These are phyloP conservation scores for Coniferiporia sulphurascens DNA, from an alignment of 1,284 basidiomycete genomes.

Conservation along the genomic window DNA sequence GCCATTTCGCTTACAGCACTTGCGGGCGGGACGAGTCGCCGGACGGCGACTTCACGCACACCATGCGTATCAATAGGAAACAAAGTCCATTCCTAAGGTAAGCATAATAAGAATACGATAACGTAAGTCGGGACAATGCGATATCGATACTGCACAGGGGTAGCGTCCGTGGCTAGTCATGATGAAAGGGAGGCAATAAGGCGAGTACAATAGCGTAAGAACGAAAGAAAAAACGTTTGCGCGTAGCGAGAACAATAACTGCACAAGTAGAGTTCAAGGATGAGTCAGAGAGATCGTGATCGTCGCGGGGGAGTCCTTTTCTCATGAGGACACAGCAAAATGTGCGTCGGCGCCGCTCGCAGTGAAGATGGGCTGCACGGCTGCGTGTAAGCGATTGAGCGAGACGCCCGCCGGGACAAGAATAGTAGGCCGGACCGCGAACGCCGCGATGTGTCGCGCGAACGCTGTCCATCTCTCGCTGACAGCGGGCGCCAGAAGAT, in stretches of 20 bases:
- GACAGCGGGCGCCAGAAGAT: background rate
- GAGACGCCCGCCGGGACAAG: conserved; percentile 4
- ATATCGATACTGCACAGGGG: too few relatives aligned
- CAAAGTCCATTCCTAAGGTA: too few relatives aligned
- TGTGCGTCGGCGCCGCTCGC: background rate
- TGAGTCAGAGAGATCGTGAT: background rate
- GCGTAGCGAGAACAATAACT: background rate
- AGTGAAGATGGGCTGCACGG: background rate
- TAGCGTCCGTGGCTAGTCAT: background rate
- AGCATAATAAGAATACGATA: too few relatives aligned
- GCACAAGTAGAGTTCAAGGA: too few relatives aligned
- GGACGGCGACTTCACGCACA: too few relatives aligned
- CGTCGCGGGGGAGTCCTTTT: background rate
- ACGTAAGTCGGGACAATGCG: too few relatives aligned
- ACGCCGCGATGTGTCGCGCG: conserved; percentile 2
- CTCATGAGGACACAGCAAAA: conserved; percentile 1
- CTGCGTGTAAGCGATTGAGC: background rate
- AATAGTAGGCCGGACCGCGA: conserved; percentile 2
- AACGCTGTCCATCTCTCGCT: conserved; percentile 5
- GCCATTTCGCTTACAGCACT: too few relatives aligned
- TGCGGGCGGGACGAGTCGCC: too few relatives aligned
- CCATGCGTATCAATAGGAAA: too few relatives aligned
- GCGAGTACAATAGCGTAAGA: background rate
- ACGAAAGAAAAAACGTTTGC: background rate
- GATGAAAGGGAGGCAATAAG: background rate